Evolutionary conservation across 2,329 filamentous ascomycete genomes (phyloP), one percentile per base, ranked within the genome.

Genomic region (Plenodomus lindquistii): DNA sequence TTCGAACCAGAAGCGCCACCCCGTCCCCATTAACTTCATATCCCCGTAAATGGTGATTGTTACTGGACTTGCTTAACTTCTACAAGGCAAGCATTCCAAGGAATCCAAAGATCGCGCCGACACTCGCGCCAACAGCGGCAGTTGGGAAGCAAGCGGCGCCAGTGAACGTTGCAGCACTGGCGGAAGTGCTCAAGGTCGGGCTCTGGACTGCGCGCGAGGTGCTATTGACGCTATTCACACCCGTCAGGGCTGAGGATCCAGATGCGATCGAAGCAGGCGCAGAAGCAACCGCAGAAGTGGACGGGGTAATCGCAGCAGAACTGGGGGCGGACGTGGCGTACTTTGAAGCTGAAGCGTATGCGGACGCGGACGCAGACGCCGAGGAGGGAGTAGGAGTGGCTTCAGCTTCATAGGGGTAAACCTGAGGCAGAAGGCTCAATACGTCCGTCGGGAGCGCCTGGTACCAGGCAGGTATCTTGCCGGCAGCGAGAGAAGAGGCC

Each of bases 381-480:
- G n/a, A n/a, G n/a, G n/a, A n/a, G 24, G 65, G 54, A 5, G 60
- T 60, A 8, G 60, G 54, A 15, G 54, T 50, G 19, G 57, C 54
- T 19, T 57, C 50, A 48, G 56, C 53, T 19, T 50, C 40, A 10
- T 50, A 62, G 21, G 69, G 62, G 56, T 70, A 71, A 40, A 70
- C 55, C 18, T 70, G 57, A 20, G 75, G 60, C 38, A 79, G 66
- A 51, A 73, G 73, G 38, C 63, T 72, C 67, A 79, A 71, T 39
- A 79, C 69, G 46, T 75, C 74, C 37, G 69, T 59, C 6, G 77
- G 77, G 3, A 79, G 71, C 8, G 72, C 68, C 8, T 69, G 60
- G 65, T 75, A 79, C 77, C 77, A 79, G 3, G 63, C 51, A 16
- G 77, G 76, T 16, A 72, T 73, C 22, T 69, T 62, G 59, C 75